These are phyloP conservation scores for Fusarium chuoi DNA, from an alignment of 2,329 filamentous ascomycete species.

Conservation along the genomic window DNA sequence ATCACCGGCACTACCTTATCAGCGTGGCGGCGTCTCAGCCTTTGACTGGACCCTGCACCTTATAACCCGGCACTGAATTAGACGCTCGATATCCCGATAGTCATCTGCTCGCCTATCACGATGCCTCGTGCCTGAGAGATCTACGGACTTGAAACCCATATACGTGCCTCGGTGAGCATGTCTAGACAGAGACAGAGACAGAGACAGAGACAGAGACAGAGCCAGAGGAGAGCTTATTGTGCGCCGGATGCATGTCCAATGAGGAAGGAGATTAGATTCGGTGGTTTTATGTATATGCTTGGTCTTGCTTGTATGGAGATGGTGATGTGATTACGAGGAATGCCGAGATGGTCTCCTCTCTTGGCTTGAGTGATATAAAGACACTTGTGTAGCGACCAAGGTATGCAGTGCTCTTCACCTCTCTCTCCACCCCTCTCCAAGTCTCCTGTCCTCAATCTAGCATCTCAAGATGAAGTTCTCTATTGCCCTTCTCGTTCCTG, in stretches of 20 bases:
- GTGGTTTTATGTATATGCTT: not conserved
- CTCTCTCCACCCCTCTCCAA: not conserved
- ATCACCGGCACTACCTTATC: slow-evolving; percentile 28
- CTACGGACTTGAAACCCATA: slow-evolving; percentile 17
- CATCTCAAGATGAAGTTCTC: slow-evolving; percentile 47
- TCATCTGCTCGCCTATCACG: slow-evolving; percentile 28
- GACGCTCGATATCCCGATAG: slow-evolving; percentile 3
- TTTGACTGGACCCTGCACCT: slow-evolving; percentile 30
- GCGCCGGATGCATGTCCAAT: slow-evolving; percentile 21
- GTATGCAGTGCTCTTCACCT: not conserved
- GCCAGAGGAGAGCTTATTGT: slow-evolving; percentile 2
- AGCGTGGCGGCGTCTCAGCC: slow-evolving; percentile 24
- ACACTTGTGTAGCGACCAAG: not conserved
- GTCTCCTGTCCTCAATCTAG: not conserved
- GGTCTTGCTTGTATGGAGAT: slow-evolving; percentile 2
- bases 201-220: too few relatives aligned
- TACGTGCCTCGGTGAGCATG: slow-evolving; percentile 21
- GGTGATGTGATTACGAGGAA: not conserved
- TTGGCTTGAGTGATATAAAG: slow-evolving; percentile 23
- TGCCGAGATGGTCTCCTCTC: not conserved
- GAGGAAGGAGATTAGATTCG: slow-evolving; percentile 29
- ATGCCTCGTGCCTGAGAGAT: slow-evolving; percentile 33
- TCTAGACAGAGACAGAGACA: not conserved
- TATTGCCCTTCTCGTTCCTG: slow-evolving; percentile 40
- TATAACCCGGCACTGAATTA: slow-evolving; percentile 2